These are phyloP conservation scores for Dysphania ambrosioides DNA, from an alignment of 148 eudicot genomes.

Conservation along the genomic window DNA sequence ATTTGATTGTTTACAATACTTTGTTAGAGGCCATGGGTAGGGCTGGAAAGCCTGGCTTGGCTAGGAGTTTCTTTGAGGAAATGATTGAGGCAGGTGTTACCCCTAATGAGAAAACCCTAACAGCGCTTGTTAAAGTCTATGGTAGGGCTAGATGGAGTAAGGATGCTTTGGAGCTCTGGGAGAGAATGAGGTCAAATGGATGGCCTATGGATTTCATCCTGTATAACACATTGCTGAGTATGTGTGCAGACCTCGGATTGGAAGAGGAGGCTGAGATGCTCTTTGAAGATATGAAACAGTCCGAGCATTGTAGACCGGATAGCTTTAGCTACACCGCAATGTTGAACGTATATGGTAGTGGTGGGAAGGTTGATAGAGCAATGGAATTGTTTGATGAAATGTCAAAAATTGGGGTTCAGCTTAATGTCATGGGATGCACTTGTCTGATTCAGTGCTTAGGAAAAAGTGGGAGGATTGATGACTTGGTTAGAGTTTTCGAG, in stretches of 20 bases:
- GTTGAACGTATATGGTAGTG: slow-evolving; percentile 84
- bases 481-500: slow-evolving; percentile 67
- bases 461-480: slow-evolving; percentile 65
- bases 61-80: slow-evolving; percentile 85
- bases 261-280: slow-evolving; percentile 81
- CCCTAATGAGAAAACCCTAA: slow-evolving; percentile 77
- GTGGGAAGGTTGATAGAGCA: slow-evolving; percentile 82
- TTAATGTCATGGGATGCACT: slow-evolving; percentile 92
- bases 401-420: slow-evolving; percentile 50
- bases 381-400: slow-evolving; percentile 70
- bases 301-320: slow-evolving; percentile 62
- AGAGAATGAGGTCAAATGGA: slow-evolving; percentile 66
- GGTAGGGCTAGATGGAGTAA: slow-evolving; percentile 91
- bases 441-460: slow-evolving; percentile 94
- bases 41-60: slow-evolving; percentile 93
- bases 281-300: slow-evolving; percentile 83
- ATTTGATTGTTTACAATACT: slow-evolving; percentile 87
- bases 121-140: slow-evolving; percentile 75
- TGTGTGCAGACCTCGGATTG: slow-evolving; percentile 95
- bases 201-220: slow-evolving; percentile 93
- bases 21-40: slow-evolving; percentile 91
- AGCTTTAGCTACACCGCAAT: slow-evolving; percentile 91
- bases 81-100: slow-evolving; percentile 69
- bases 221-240: slow-evolving; percentile 86
- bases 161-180: slow-evolving; percentile 89